Percentiles rank a stretch among this genome's conserved stretches.
Conservation (phyloP, 2,329 filamentous ascomycete genomes). For the Fusarium falciforme region DNA sequence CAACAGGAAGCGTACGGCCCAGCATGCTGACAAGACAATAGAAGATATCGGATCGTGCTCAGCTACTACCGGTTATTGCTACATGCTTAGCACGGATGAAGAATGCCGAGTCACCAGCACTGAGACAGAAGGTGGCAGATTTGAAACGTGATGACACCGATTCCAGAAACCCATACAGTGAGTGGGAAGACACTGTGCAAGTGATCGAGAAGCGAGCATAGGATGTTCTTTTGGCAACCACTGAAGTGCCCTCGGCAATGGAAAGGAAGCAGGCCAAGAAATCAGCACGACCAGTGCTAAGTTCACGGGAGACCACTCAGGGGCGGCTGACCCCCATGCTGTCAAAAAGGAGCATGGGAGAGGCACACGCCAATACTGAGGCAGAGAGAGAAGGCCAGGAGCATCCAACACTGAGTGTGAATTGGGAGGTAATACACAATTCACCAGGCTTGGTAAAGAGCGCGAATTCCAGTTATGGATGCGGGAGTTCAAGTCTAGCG, state of each 20-base stretch:
- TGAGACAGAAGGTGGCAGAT: constrained; percentile 45
- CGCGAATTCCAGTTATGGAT: not conserved
- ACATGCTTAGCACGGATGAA: constrained; percentile 48
- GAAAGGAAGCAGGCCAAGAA: constrained; percentile 3
- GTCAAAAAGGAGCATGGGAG: not conserved
- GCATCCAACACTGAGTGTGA: constrained; percentile 10
- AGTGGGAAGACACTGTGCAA: not conserved
- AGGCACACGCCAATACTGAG: not conserved
- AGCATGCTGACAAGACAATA: constrained; percentile 27
- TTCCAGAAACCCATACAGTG: not conserved
- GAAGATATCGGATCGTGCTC: constrained; percentile 43
- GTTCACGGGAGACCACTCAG: not conserved
- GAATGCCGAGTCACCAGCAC: constrained; percentile 49
- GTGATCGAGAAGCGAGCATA: constrained; percentile 36
- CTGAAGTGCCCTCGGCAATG: constrained; percentile 16
- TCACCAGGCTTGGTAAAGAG: not conserved
- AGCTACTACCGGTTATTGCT: constrained; percentile 44
- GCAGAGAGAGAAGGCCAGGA: not conserved
- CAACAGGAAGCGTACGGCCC: not conserved
- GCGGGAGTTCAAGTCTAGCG: not conserved
- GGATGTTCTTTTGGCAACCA: constrained; percentile 40
- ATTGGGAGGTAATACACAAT: constrained; percentile 16
- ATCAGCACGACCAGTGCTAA: not conserved
- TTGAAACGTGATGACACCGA: not conserved
- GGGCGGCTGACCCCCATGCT: not conserved